These are phyloP conservation scores for Phlyctochytrium arcticum DNA, from an alignment of 192 early-diverging fungal genomes.

Conservation along the genomic window DNA sequence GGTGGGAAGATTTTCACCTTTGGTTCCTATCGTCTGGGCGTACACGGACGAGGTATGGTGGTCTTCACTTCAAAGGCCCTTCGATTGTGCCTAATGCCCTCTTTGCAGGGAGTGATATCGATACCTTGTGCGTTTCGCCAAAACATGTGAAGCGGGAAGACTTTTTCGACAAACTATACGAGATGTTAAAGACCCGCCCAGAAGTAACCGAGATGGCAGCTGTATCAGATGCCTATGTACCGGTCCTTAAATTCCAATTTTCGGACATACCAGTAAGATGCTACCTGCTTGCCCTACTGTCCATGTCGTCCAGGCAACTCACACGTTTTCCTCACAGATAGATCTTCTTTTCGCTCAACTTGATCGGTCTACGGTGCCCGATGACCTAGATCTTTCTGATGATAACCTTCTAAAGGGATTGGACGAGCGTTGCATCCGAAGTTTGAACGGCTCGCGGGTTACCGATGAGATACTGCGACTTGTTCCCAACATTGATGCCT, in stretches of 20 bases:
- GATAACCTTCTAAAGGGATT: constrained; percentile 80
- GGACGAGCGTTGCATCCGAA: constrained; percentile 82
- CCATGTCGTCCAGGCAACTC: no score
- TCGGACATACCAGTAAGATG: constrained; percentile 74
- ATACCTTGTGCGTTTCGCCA: constrained; percentile 94
- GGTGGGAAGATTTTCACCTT: constrained; percentile 98
- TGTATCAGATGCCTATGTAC: constrained; percentile 89
- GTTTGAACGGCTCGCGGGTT: constrained; percentile 92
- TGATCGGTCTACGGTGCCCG: constrained; percentile 67
- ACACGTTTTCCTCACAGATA: constrained; percentile 70
- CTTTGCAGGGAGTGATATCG: constrained; percentile 85
- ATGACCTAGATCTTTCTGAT: constrained; percentile 81
- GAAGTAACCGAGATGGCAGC: constrained; percentile 85
- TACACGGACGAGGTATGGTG: constrained; percentile 74
- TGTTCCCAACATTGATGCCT: constrained; percentile 85
- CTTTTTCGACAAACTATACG: constrained; percentile 88
- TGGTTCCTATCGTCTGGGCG: constrained; percentile 93
- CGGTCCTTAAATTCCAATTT: constrained; percentile 93
- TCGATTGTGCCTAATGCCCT: not conserved
- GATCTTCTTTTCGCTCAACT: constrained; percentile 91
- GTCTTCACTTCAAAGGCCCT: not conserved
- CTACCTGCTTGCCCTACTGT: no score
- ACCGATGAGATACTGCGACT: constrained; percentile 94
- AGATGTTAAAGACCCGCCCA: constrained; percentile 70
- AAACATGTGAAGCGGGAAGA: constrained; percentile 84